Evolutionary conservation across 1,284 basidiomycete species (phyloP), one percentile per base, ranked within the genome.

Genomic region (Microbotryomycetes sp.): DNA sequence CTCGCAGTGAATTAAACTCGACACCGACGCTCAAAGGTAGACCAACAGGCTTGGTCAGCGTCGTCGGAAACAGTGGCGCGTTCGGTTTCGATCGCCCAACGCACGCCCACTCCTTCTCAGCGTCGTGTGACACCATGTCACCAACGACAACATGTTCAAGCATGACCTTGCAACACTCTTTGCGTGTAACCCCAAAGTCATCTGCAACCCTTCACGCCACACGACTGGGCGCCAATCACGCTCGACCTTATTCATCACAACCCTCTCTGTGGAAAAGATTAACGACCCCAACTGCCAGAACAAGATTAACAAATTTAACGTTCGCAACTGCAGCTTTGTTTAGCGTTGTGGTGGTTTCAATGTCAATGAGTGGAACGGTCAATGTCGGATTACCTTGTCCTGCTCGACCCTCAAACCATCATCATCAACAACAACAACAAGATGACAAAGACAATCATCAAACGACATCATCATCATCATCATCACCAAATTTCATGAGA

Each of bases 251-350:
- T n/a, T n/a, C n/a, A n/a, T n/a, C n/a, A n/a, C n/a, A n/a, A n/a
- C n/a, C n/a, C n/a, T n/a, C n/a, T n/a, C n/a, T n/a, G n/a, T n/a
- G n/a, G n/a, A n/a, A n/a, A n/a, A n/a, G n/a, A n/a, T 42, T 42
- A 19, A 12, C 19, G 9, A 42, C 36, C 19, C 36, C 36, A 42
- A 42, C 36, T 9, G 19, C 36, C 19, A 9, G 36, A 42, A 42
- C 36, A 12, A 42, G 57, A n/a, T 42, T 65, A n/a, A 65, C 64
- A 4, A 65, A 65, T 52, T 47, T 62, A 29, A 54, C 60, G 3
- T 65, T 65, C 54, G 46, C 50, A 23, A 47, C 59, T 26, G 60
- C 60, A 49, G 64, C 60, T 14, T 5, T 59, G 9, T 42, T 65
- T 19, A 57, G 54, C 23, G 58, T 65, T 48, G 23, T 51, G 6